Evolutionary conservation across 305 asterid genomes (phyloP), one percentile per base, ranked within the genome.

Genomic region (Andrographis paniculata): DNA sequence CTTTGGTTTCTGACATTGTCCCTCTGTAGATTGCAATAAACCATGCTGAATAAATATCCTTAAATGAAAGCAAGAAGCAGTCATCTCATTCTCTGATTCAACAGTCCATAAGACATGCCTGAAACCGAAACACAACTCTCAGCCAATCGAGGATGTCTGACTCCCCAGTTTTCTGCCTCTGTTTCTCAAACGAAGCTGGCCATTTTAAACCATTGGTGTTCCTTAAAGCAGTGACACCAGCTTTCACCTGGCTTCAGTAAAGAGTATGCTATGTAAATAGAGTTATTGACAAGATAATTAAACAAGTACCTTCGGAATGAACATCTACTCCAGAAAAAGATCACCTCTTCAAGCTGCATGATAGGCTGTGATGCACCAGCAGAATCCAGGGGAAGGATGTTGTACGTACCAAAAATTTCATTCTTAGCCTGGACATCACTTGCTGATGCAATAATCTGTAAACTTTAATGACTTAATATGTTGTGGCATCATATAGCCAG

Each of bases 321-420:
- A 38, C 10, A 14, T 14, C 43, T 0, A 9, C 14, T 14, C 38
- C 27, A n/a, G 57, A 27, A 55, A 63, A 56, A 27, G 20, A 19
- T 60, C 53, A 87, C 96, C 94, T 92, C 99, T 71, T 87, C 99
- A 60, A 87, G 94, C 73, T 92, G 99, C 99, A 92, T 92, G 56
- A 87, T 87, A 61, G 91, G 77, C 73, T 84, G 97, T 18, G 87
- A 75, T 6, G 93, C 75, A 56, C 99, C 99, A 24, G 94, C 96
- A 52, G 94, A 84, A 63, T 92, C 99, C 59, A 87, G 79, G 53
- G 97, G 97, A 54, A 92, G 93, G 66, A 92, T 92, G 67, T 87
- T 92, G 59, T 67, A 92, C 15, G 99, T 95, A 60, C 74, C 78
- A 74, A 79, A 92, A 24, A 87, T 84, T 65, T 81, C 97, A 70